Evolutionary conservation across 2,329 filamentous ascomycete genomes (phyloP).

Genomic region (Botrytis fragariae): DNA sequence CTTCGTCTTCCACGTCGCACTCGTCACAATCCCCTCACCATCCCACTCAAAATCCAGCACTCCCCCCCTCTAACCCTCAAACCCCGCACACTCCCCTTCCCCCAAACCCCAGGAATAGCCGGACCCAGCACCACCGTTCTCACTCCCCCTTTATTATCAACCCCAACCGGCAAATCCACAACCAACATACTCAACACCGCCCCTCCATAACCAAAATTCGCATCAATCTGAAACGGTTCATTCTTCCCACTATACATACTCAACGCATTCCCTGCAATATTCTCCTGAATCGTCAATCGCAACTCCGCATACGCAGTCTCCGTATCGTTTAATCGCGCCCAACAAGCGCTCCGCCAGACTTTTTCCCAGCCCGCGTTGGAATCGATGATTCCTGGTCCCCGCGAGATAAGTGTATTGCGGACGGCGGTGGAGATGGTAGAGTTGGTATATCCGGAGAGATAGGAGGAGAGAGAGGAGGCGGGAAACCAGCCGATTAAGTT

Average conservation of each 20-base stretch:
- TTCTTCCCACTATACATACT: conserved; percentile 49
- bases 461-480: conserved; percentile 48
- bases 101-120: conserved; percentile 48
- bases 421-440: conserved; percentile 46
- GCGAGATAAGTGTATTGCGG: conserved; percentile 44
- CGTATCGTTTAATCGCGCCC: conserved; percentile 54
- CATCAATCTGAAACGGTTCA: conserved; percentile 57
- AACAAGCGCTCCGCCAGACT: conserved; percentile 56
- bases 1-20: background rate
- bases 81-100: conserved; percentile 45
- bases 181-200: conserved; percentile 52
- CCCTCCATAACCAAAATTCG: conserved; percentile 53
- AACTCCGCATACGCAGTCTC: conserved; percentile 49
- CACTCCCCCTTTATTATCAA: conserved; percentile 20
- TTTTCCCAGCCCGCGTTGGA: conserved; percentile 58
- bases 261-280: conserved; percentile 51
- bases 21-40: conserved; percentile 17
- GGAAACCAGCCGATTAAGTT: conserved; percentile 57
- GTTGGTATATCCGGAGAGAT: conserved; percentile 45
- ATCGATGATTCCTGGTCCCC: conserved; percentile 49
- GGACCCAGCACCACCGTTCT: conserved; percentile 45
- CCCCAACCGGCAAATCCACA: conserved; percentile 46
- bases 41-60: conserved; percentile 47
- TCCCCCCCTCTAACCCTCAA: conserved; percentile 45
- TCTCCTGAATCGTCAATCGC: conserved; percentile 48